These are phyloP conservation scores for Colletotrichum lindemuthianum DNA, from an alignment of 2,329 filamentous ascomycete species.

Conservation along the genomic window DNA sequence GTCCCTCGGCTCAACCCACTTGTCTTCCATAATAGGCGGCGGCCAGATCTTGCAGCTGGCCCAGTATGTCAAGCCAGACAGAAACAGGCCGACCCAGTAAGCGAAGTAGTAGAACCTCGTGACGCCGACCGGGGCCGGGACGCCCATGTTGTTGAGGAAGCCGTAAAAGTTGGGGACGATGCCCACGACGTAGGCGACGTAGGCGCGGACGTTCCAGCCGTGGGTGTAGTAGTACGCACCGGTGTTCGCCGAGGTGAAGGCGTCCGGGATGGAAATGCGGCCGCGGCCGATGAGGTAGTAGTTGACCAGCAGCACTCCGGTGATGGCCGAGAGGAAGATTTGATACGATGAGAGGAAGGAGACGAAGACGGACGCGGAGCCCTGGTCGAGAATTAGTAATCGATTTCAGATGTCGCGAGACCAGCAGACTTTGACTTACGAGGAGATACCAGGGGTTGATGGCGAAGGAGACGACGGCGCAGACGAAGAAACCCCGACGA, in stretches of 20 bases:
- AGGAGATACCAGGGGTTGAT: constrained; percentile 53
- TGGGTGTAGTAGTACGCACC: constrained; percentile 30
- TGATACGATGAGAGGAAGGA: constrained; percentile 49
- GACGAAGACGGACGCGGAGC: constrained; percentile 49
- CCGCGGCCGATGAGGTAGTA: constrained; percentile 47
- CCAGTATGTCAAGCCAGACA: constrained; percentile 46
- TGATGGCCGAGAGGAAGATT: constrained; percentile 52
- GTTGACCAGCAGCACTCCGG: constrained; percentile 50
- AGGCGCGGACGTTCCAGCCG: constrained; percentile 31
- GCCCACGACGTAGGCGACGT: constrained; percentile 43
- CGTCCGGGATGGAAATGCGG: constrained; percentile 49
- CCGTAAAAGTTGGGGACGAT: constrained; percentile 53
- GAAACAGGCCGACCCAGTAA: constrained; percentile 62
- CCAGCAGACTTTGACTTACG: constrained; percentile 44
- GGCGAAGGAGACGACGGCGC: constrained; percentile 47
- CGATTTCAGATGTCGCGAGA: constrained; percentile 49
- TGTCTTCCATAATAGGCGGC: constrained; percentile 29
- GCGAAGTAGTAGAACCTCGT: constrained; percentile 65
- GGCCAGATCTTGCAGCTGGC: constrained; percentile 36
- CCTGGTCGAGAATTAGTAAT: constrained; percentile 41
- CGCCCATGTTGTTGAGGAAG: constrained; percentile 53
- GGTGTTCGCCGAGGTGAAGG: constrained; percentile 24
- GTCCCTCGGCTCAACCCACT: constrained; percentile 37
- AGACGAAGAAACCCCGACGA: constrained; percentile 49
- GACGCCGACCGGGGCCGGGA: constrained; percentile 45